These are phyloP conservation scores for Agrocybe pediades DNA, from an alignment of 768 basidiomycete species.

Conservation along the genomic window DNA sequence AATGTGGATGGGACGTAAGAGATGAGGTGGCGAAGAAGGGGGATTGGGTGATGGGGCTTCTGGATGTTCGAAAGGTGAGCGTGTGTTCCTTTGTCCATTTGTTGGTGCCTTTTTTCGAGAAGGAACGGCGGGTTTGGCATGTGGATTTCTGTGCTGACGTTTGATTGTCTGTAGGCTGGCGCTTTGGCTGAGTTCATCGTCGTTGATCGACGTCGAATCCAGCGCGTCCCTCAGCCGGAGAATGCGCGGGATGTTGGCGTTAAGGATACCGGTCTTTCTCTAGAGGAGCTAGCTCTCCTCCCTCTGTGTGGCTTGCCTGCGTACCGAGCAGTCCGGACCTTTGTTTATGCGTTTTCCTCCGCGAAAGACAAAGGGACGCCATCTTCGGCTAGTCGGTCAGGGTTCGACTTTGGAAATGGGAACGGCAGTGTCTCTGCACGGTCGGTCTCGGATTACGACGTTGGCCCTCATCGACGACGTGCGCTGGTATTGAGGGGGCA, in stretches of 20 bases:
- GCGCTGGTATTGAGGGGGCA: conserved; percentile 73
- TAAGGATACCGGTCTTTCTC: conserved; percentile 31
- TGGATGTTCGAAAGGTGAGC: conserved; percentile 79
- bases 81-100: conserved; percentile 11
- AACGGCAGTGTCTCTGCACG: not conserved
- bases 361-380: conserved; percentile 7
- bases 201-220: conserved; percentile 76
- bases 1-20: conserved; percentile 79
- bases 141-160: not conserved
- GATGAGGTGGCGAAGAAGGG: conserved; percentile 69
- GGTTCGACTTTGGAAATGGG: conserved; percentile 7
- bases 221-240: conserved; percentile 68
- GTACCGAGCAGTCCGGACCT: conserved; percentile 77
- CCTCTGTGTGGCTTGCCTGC: conserved; percentile 82
- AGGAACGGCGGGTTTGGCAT: not conserved
- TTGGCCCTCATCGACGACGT: conserved; percentile 27
- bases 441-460: conserved; percentile 17
- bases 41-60: conserved; percentile 85
- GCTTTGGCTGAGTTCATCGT: conserved; percentile 89
- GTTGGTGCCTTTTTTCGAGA: too few species aligned
- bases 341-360: conserved; percentile 48
- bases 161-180: conserved; percentile 58
- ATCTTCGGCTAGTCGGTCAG: not conserved
- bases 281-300: conserved; percentile 80
- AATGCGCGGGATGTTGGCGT: conserved; percentile 16